phyloP scores from a whole-genome alignment of 2,329 filamentous ascomycete species.

The Pyricularia pennisetigena region DNA sequence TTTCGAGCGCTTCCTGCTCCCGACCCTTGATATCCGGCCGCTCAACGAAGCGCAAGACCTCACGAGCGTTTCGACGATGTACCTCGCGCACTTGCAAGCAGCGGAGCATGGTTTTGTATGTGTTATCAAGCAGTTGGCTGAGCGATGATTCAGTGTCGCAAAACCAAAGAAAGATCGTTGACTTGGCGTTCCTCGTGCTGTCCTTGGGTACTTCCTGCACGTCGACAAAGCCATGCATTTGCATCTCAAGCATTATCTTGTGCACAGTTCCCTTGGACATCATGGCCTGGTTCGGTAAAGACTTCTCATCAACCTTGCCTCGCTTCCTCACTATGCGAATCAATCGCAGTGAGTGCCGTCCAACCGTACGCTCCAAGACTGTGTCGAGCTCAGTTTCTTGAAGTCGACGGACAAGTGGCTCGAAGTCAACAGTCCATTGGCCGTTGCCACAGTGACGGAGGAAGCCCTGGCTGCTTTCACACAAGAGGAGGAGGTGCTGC shows the following conservation, averaged over 20 bases:
- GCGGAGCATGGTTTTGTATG: constrained; percentile 84
- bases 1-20: constrained; percentile 69
- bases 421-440: constrained; percentile 79
- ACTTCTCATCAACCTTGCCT: constrained; percentile 92
- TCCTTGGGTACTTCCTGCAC: constrained; percentile 92
- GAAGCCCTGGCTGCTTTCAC: constrained; percentile 60
- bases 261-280: constrained; percentile 81
- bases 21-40: constrained; percentile 78
- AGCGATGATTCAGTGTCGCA: constrained; percentile 70
- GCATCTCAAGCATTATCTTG: constrained; percentile 74
- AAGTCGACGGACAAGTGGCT: constrained; percentile 58
- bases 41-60: constrained; percentile 71
- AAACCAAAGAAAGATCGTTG: constrained; percentile 87
- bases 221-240: constrained; percentile 77
- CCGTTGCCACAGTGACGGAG: constrained; percentile 59
- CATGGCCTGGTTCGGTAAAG: constrained; percentile 68
- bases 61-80: constrained; percentile 61
- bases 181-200: constrained; percentile 66
- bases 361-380: constrained; percentile 69
- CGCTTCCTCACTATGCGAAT: constrained; percentile 75
- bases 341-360: constrained; percentile 68
- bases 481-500: constrained; percentile 63
- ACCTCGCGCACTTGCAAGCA: constrained; percentile 71
- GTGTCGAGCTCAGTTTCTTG: constrained; percentile 73
- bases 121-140: constrained; percentile 63